Percentiles rank a stretch among this genome's conserved stretches.
phyloP scores from a whole-genome alignment of 371 early-diverging fungal genomes.

The Conidiobolus incongruus region DNA sequence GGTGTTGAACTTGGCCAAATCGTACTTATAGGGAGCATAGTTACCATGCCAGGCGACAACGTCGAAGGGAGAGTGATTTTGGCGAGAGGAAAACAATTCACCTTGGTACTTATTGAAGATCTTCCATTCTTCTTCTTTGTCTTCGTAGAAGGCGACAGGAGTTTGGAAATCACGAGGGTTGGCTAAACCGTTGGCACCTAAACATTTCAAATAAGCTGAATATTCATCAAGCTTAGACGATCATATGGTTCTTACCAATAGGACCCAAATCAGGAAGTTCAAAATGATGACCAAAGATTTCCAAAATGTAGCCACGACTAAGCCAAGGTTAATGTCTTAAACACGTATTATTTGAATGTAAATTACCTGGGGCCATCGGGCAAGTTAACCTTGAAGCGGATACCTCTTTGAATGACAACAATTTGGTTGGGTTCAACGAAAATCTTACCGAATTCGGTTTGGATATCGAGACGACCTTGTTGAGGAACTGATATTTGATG shows the following conservation, averaged over 20 bases:
- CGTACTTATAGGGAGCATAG: constrained; percentile 90
- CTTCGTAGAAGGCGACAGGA: constrained; percentile 60
- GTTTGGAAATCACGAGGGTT: constrained; percentile 83
- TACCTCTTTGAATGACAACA: constrained; percentile 77
- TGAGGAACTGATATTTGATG: constrained; percentile 48
- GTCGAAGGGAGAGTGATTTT: constrained; percentile 74
- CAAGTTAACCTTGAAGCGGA: constrained; percentile 57
- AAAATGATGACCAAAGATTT: constrained; percentile 72
- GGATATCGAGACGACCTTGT: constrained; percentile 63
- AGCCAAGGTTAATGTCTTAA: background rate
- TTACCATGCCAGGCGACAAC: constrained; percentile 97
- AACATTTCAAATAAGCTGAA: background rate
- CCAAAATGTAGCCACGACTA: constrained; percentile 74
- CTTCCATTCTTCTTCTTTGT: constrained; percentile 27
- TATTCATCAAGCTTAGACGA: background rate
- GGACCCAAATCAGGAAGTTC: constrained; percentile 89
- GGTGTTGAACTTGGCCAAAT: constrained; percentile 59
- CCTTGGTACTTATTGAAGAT: constrained; percentile 73
- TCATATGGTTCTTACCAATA: constrained; percentile 30
- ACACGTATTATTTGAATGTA: background rate
- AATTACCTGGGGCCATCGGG: constrained; percentile 53
- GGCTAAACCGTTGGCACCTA: constrained; percentile 81
- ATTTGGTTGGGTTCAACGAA: constrained; percentile 77
- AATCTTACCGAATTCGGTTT: constrained; percentile 82
- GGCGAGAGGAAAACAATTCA: constrained; percentile 39